A percentile compares a stretch with the other conserved stretches of the same genome.
Evolutionary conservation across 2,329 filamentous ascomycete species (phyloP).

Genomic region (Diaporthe sp.): DNA sequence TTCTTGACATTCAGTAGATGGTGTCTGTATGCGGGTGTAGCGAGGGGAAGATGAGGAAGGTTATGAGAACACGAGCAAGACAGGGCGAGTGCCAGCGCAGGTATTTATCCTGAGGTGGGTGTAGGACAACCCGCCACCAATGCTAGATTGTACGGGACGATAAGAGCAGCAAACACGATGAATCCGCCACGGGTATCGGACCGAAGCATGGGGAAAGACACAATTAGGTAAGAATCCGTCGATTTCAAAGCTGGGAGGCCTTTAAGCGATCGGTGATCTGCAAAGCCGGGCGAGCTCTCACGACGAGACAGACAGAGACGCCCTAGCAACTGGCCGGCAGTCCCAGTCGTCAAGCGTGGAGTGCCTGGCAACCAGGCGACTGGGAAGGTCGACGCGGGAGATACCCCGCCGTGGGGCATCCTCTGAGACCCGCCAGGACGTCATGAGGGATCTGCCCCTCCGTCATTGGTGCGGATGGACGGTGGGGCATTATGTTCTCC

Average conservation of each 20-base stretch:
- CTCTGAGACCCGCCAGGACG: constrained; percentile 8
- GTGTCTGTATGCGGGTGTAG: background rate
- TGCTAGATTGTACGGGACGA: background rate
- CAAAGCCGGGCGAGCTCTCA: constrained; percentile 34
- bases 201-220: background rate
- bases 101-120: constrained; percentile 22
- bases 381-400: constrained; percentile 17
- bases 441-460: background rate
- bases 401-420: constrained; percentile 25
- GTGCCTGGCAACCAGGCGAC: constrained; percentile 6
- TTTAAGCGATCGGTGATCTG: constrained; percentile 24
- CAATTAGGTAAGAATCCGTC: constrained; percentile 10
- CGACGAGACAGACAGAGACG: background rate
- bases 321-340: background rate
- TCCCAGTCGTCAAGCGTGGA: background rate
- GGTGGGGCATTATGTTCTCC: background rate
- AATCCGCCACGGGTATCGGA: constrained; percentile 6
- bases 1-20: constrained; percentile 34
- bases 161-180: constrained; percentile 4
- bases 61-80: background rate
- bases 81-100: background rate
- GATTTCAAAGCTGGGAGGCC: background rate
- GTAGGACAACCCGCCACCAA: background rate
- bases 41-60: background rate
- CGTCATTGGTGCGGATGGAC: constrained; percentile 22